These are phyloP conservation scores for Ogataea parapolymorpha DNA, from an alignment of 805 yeast genomes.

Conservation along the genomic window DNA sequence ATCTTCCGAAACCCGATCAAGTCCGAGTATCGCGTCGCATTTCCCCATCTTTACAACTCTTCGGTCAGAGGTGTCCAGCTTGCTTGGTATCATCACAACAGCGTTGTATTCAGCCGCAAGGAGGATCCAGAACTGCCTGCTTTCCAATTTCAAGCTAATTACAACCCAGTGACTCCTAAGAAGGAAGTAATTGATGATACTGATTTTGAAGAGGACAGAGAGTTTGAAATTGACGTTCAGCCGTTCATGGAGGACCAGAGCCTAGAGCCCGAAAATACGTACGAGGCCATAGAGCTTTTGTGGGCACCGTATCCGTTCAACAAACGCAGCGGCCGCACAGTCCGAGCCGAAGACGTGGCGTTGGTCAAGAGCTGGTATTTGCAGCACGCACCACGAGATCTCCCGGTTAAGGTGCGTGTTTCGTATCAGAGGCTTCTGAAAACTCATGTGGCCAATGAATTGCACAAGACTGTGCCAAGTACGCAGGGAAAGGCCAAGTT, in stretches of 20 bases:
- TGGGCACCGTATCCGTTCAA: conserved; percentile 87
- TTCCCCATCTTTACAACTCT: conserved; percentile 80
- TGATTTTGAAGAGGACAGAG: conserved; percentile 33
- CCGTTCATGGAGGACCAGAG: conserved; percentile 52
- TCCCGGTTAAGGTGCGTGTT: conserved; percentile 74
- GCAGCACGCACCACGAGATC: conserved; percentile 54
- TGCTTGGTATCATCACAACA: conserved; percentile 63
- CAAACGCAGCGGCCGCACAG: conserved; percentile 63
- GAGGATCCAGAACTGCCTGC: conserved; percentile 52
- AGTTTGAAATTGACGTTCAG: conserved; percentile 36
- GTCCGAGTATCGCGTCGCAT: conserved; percentile 84
- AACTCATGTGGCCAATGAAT: conserved; percentile 63
- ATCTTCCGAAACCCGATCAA: conserved; percentile 74
- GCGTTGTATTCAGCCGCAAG: conserved; percentile 44
- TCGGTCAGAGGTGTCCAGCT: conserved; percentile 61
- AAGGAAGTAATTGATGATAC: conserved; percentile 26
- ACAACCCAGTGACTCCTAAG: conserved; percentile 51
- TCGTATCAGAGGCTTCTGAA: conserved; percentile 91
- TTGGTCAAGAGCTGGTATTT: conserved; percentile 79
- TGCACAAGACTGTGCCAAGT: conserved; percentile 48
- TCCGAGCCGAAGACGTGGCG: conserved; percentile 88
- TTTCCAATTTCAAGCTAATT: conserved; percentile 50
- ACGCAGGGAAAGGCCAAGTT: conserved; percentile 52
- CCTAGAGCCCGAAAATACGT: conserved; percentile 44
- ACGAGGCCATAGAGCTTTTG: conserved; percentile 64